phyloP scores from a whole-genome alignment of 306 rosid species.

The Malus fusca region DNA sequence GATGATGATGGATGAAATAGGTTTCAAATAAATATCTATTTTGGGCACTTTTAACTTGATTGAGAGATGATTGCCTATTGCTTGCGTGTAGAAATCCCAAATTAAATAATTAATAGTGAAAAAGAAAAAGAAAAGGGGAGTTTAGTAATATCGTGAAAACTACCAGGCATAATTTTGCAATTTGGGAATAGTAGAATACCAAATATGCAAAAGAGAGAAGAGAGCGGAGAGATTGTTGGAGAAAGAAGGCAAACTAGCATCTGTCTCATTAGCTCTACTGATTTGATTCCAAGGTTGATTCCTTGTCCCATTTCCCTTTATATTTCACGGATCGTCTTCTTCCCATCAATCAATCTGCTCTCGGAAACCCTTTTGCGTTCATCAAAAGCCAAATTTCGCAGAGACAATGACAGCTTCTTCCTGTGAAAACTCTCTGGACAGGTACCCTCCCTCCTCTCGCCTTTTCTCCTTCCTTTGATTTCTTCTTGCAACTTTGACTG shows the following conservation, averaged over 20 bases:
- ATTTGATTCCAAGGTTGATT: no score
- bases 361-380: neutral
- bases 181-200: neutral
- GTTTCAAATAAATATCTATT: no score
- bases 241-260: neutral
- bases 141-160: neutral
- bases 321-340: neutral
- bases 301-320: neutral
- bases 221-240: neutral
- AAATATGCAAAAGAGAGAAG: neutral
- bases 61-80: no score
- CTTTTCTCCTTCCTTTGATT: neutral
- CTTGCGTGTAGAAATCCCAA: no score
- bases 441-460: constrained; percentile 20
- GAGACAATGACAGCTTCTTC: constrained; percentile 41
- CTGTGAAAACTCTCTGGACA: constrained; percentile 24
- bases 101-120: neutral
- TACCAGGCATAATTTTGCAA: neutral
- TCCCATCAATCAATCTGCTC: neutral
- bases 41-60: no score
- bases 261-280: neutral
- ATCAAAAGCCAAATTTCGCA: neutral
- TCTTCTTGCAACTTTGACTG: neutral
- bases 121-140: neutral
- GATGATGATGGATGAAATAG: no score